Evolutionary conservation across 2,329 filamentous ascomycete species (phyloP).

Genomic region (Rhynchosporium agropyri): DNA sequence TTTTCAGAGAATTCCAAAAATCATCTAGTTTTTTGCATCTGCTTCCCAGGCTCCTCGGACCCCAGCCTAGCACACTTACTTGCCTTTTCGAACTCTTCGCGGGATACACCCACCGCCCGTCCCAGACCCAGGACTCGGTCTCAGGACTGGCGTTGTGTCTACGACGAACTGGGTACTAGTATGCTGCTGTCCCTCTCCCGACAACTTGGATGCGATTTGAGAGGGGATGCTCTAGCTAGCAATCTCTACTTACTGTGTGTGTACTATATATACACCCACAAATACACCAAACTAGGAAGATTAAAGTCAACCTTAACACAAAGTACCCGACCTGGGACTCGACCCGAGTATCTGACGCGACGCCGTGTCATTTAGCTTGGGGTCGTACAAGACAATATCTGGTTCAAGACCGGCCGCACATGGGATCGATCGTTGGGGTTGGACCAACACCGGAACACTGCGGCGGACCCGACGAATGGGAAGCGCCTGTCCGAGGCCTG

Average conservation of each 20-base stretch:
- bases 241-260: no score
- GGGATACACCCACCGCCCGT: slow-evolving; percentile 12
- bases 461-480: slow-evolving; percentile 14
- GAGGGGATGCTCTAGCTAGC: neutral
- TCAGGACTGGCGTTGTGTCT: neutral
- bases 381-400: slow-evolving; percentile 18
- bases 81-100: neutral
- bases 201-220: slow-evolving; percentile 8
- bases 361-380: slow-evolving; percentile 13
- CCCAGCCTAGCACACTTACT: no score
- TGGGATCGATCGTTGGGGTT: neutral
- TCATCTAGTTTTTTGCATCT: no score
- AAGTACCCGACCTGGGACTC: slow-evolving; percentile 9
- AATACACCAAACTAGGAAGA: slow-evolving; percentile 1
- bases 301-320: slow-evolving; percentile 7
- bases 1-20: no score
- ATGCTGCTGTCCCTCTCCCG: slow-evolving; percentile 12
- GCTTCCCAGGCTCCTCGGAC: no score
- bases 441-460: slow-evolving; percentile 8
- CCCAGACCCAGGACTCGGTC: slow-evolving; percentile 5
- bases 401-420: neutral
- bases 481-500: neutral
- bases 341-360: neutral
- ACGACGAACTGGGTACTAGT: neutral
- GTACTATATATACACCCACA: no score